Conservation (phyloP, 208 protist species). For the Endotrypanum monterogeii region DNA sequence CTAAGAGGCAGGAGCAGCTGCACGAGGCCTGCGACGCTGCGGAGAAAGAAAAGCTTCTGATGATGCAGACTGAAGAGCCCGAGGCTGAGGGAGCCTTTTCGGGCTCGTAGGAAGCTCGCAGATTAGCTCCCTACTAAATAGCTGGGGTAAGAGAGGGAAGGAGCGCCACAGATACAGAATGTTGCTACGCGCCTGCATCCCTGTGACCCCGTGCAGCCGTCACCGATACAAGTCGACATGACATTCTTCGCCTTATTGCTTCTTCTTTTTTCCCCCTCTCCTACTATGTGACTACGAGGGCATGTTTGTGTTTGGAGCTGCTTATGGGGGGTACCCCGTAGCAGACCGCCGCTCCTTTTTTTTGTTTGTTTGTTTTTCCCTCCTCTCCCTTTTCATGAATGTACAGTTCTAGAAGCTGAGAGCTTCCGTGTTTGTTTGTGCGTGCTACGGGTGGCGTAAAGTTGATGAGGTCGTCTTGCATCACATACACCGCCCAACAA, state of each 20-base stretch:
- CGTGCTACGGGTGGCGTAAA: neutral
- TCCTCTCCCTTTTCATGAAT: neutral
- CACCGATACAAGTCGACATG: no score
- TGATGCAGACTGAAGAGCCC: neutral
- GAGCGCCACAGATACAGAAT: neutral
- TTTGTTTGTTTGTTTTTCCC: neutral
- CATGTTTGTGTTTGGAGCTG: neutral
- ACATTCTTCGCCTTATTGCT: no score
- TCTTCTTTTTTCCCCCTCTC: neutral
- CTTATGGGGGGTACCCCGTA: neutral
- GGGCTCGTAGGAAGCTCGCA: neutral
- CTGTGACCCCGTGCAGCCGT: neutral
- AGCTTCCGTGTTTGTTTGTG: neutral
- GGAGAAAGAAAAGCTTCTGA: conserved; percentile 24
- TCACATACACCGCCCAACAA: no score
- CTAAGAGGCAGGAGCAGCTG: conserved; percentile 33
- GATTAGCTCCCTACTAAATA: neutral
- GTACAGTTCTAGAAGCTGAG: neutral
- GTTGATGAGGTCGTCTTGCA: no score
- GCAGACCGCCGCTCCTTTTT: neutral
- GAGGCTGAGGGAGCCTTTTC: neutral
- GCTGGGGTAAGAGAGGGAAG: neutral
- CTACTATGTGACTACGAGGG: neutral
- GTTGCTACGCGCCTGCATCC: neutral
- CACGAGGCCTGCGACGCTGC: conserved; percentile 29